Evolutionary conservation across 2,329 filamentous ascomycete genomes (phyloP), one percentile per base, ranked within the genome.

Genomic region (Phialophora verrucosa): DNA sequence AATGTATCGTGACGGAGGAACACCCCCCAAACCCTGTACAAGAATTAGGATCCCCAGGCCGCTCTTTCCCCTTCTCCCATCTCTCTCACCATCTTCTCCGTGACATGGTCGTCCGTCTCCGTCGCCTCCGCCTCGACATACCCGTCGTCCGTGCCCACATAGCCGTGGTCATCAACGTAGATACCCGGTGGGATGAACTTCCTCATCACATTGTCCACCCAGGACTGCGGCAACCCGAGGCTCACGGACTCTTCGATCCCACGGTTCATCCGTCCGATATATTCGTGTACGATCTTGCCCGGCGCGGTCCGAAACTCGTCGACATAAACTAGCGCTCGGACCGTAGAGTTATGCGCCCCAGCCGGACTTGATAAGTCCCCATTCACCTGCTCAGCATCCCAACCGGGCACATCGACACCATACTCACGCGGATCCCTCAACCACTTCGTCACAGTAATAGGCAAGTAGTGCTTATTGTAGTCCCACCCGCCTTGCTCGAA

Each of bases 201-300:
- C 70, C 79, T 75, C 73, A 81, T 76, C 25, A 80, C 77, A 44
- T 73, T 73, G 29, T 77, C 73, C 17, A 78, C 73, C 79, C 79
- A 73, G 12, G 53, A 31, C 12, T 66, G 55, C 5, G 70, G 70
- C 44, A 73, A 10, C 0, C 79, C 79, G 58, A 80, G 70, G 25
- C 61, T 64, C 53, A 76, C 74, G 6, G 75, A 74, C 70, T 81
- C 79, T 8, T 72, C 64, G 69, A 81, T 79, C n/a, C 74, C 79
- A 35, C 79, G 73, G 66, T 81, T 80, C 79, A 81, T 80, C 59
- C 79, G 68, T 2, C 72, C 74, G 44, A 81, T 75, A 69, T 81
- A 81, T 70, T 80, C 78, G 7, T 71, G 66, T 44, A 74, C 78
- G 1, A 79, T 78, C 35, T 67, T 61, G 0, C 74, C 76, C 17